These are phyloP conservation scores for Sungouiella blattae DNA, from an alignment of 805 yeast genomes.

Conservation along the genomic window DNA sequence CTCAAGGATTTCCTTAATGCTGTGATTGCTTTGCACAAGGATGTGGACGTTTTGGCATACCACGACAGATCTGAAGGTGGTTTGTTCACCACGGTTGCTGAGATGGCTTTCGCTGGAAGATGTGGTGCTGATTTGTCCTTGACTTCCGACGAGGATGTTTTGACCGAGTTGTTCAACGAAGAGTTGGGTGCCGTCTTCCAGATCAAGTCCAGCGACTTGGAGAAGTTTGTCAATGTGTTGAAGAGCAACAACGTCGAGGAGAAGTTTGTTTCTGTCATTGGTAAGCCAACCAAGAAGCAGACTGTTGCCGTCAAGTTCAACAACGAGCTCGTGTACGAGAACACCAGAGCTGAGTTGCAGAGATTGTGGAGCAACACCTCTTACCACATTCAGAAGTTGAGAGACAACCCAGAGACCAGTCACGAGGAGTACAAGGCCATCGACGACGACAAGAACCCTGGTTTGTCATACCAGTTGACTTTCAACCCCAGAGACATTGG, in stretches of 20 bases:
- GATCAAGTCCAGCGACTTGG: constrained; percentile 51
- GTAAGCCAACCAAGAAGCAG: constrained; percentile 59
- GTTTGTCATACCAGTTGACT: constrained; percentile 76
- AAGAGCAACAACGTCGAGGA: constrained; percentile 54
- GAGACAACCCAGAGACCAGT: constrained; percentile 92
- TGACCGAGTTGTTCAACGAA: constrained; percentile 75
- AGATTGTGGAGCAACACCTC: constrained; percentile 86
- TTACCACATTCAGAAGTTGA: constrained; percentile 79
- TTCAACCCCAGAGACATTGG: constrained; percentile 55
- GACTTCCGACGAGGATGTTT: constrained; percentile 38
- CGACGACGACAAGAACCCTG: constrained; percentile 82
- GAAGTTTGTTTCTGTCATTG: constrained; percentile 58
- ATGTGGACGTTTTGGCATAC: constrained; percentile 71
- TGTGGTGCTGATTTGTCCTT: constrained; percentile 67
- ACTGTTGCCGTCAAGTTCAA: constrained; percentile 45
- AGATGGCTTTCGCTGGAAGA: constrained; percentile 97
- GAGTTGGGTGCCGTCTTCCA: constrained; percentile 98
- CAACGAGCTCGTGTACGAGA: constrained; percentile 43
- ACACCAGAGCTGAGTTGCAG: constrained; percentile 70
- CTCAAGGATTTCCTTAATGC: constrained; percentile 71
- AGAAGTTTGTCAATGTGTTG: constrained; percentile 54
- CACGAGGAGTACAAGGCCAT: constrained; percentile 79
- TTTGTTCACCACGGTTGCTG: constrained; percentile 73
- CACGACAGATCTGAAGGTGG: constrained; percentile 99
- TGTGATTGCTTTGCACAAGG: constrained; percentile 66